Percentiles rank a stretch among this genome's conserved stretches.
These are phyloP conservation scores for Pestalotiopsis sp. DNA, from an alignment of 2,329 filamentous ascomycete species.

Conservation along the genomic window DNA sequence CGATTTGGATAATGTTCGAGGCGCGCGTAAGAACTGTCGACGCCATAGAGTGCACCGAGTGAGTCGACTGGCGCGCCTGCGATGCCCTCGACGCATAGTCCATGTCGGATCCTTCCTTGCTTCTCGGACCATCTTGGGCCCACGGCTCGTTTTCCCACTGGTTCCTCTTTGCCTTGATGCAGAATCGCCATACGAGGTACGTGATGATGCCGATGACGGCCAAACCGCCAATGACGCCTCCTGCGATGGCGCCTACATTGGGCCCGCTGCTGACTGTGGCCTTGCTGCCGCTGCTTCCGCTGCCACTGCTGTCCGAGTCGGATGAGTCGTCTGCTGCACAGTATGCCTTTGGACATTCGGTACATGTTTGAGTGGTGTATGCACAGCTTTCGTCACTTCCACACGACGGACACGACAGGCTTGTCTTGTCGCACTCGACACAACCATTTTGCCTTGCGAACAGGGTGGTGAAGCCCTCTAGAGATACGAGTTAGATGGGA, in stretches of 20 bases:
- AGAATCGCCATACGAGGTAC: conserved; percentile 86
- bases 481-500: conserved; percentile 16
- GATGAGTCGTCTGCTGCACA: conserved; percentile 39
- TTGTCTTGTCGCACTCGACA: conserved; percentile 46
- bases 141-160: conserved; percentile 62
- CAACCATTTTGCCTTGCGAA: conserved; percentile 47
- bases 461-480: conserved; percentile 26
- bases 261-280: conserved; percentile 47
- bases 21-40: conserved; percentile 94
- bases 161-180: conserved; percentile 77
- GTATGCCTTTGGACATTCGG: conserved; percentile 49
- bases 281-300: background rate
- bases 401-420: conserved; percentile 51
- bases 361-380: conserved; percentile 47
- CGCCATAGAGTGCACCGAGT: conserved; percentile 89
- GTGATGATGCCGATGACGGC: conserved; percentile 73
- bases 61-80: conserved; percentile 71
- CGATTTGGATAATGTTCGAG: conserved; percentile 99
- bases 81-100: conserved; percentile 52
- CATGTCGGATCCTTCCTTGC: conserved; percentile 36
- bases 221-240: conserved; percentile 86
- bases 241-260: conserved; percentile 84
- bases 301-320: conserved; percentile 17
- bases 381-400: conserved; percentile 44
- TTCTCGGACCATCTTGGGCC: conserved; percentile 56